These are phyloP conservation scores for Tilletia horrida DNA, from an alignment of 1,284 basidiomycete species.

Conservation along the genomic window DNA sequence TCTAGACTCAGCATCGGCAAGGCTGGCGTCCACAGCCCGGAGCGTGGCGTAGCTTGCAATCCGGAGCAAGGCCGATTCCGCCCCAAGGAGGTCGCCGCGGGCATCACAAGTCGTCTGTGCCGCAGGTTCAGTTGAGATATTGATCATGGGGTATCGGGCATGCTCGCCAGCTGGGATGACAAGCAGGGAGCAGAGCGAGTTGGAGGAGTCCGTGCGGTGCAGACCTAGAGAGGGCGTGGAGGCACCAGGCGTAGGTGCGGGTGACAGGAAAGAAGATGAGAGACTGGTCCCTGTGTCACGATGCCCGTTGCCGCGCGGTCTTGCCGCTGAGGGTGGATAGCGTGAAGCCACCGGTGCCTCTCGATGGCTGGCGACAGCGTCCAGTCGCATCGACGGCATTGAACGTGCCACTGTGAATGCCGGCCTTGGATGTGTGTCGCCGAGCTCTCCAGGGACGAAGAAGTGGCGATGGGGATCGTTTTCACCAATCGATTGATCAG, in stretches of 20 bases:
- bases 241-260: not conserved
- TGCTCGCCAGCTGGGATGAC: not conserved
- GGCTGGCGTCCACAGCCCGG: not conserved
- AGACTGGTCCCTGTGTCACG: not conserved
- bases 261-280: not conserved
- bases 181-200: not conserved
- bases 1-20: not conserved
- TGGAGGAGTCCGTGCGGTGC: not conserved
- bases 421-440: not conserved
- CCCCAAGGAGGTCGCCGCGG: slow-evolving; percentile 2
- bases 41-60: slow-evolving; percentile 10
- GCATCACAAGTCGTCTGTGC: not conserved
- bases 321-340: not conserved
- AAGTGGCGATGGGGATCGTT: not conserved
- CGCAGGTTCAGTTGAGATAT: not conserved
- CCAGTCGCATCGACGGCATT: not conserved
- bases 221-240: not conserved
- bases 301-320: not conserved
- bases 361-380: not conserved
- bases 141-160: not conserved
- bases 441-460: not conserved
- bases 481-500: not conserved
- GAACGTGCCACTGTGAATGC: not conserved
- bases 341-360: too few species aligned
- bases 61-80: not conserved